These are phyloP conservation scores for Spergularia bocconei DNA, from an alignment of 148 eudicot genomes.

Conservation along the genomic window DNA sequence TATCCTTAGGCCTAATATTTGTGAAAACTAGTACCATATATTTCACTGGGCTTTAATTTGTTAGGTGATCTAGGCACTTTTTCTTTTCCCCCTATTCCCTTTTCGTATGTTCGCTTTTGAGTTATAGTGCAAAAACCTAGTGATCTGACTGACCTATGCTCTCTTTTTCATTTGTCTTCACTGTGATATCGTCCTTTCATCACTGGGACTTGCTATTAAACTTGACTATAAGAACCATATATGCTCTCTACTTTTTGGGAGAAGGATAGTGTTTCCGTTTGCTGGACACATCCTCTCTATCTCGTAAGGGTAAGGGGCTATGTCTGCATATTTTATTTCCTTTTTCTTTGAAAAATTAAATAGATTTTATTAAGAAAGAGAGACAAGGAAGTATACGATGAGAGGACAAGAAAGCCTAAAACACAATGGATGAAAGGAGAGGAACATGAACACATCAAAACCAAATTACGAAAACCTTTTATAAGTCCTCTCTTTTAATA, in stretches of 20 bases:
- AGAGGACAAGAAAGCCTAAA: no score
- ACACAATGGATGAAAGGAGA: no score
- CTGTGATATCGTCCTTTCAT: background rate
- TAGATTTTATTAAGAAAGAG: no score
- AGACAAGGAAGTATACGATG: no score
- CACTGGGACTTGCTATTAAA: background rate
- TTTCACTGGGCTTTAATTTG: background rate
- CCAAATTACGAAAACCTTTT: no score
- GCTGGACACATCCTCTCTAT: background rate
- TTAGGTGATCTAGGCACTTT: background rate
- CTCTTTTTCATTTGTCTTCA: background rate
- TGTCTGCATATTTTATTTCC: no score
- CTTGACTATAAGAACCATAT: background rate
- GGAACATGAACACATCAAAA: no score
- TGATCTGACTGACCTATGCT: background rate
- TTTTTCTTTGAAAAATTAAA: no score
- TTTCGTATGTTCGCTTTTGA: no score
- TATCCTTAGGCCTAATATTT: background rate
- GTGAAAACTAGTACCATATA: background rate
- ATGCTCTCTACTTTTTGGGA: background rate
- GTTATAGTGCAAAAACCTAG: background rate
- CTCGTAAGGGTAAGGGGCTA: background rate
- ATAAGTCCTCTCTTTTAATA: no score
- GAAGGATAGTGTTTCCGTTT: background rate
- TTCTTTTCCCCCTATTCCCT: no score